Evolutionary conservation across 164 flowering plant species (phyloP), one percentile per base, ranked within the genome.

Genomic region (Stephania cephalantha): DNA sequence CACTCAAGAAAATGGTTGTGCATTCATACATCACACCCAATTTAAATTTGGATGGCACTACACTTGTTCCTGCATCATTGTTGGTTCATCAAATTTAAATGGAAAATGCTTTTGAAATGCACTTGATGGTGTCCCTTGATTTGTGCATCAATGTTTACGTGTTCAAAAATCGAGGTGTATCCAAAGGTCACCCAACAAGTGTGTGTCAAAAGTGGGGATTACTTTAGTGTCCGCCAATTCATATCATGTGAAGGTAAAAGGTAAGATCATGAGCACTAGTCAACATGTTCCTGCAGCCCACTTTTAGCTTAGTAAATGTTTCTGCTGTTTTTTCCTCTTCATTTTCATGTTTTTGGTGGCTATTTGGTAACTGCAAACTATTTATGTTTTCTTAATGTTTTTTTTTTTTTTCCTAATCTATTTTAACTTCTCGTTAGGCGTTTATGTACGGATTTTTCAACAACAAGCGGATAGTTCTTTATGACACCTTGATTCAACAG

Each of bases 401-500:
- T n/a, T n/a, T n/a, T 18, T 75, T 18, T 58, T 17, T 18, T 18
- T 58, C 8, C 71, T 78, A 50, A 78, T 69, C 75, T 9, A 68
- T 69, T 30, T 55, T 68, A 11, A n/a, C 18, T 46, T 50, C 18
- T 70, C 46, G 77, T 84, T 95, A 96, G 99, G 99, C 99, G 68
- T 96, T 94, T 77, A 96, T 96, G 99, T 96, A 96, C 81, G 99
- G 99, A 45, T 96, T 96, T 84, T 94, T 91, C 74, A 96, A 92
- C 63, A 96, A 94, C 87, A 96, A 96, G 86, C 88, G 99, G 29
- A 96, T 96, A 77, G 99, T 92, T 71, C 94, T 96, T 48, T 94
- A 90, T 83, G 99, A 96, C 82, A 96, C 99, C 44, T 82, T 96
- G 84, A 86, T 96, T 79, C 98, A 96, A 79, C 99, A 96, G 97